Evolutionary conservation across 2,329 filamentous ascomycete species (phyloP).

Genomic region (Fusarium austroafricanum): DNA sequence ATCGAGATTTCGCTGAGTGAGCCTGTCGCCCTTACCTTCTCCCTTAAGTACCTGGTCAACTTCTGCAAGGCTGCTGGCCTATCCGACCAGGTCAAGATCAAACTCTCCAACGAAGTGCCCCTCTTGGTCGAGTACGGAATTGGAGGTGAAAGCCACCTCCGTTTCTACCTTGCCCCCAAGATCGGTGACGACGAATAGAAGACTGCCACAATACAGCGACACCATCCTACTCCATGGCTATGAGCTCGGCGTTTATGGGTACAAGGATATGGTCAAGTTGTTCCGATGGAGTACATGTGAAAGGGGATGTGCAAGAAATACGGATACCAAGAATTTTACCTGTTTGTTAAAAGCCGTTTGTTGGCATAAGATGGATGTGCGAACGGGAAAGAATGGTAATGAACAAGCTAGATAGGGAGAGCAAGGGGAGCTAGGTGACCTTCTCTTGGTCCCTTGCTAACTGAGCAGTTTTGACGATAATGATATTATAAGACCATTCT

Average conservation of each 20-base stretch:
- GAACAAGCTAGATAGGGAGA: slow-evolving; percentile 19
- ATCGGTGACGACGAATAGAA: slow-evolving; percentile 56
- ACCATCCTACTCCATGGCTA: slow-evolving; percentile 33
- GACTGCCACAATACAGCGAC: slow-evolving; percentile 11
- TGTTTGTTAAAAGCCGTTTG: slow-evolving; percentile 12
- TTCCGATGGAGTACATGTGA: slow-evolving; percentile 20
- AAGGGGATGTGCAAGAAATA: slow-evolving; percentile 29
- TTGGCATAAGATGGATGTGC: slow-evolving; percentile 6
- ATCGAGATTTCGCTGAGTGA: slow-evolving; percentile 92
- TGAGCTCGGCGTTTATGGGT: slow-evolving; percentile 32
- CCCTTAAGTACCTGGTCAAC: slow-evolving; percentile 99
- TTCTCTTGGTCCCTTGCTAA: slow-evolving; percentile 4
- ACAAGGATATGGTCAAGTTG: slow-evolving; percentile 26
- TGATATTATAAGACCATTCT: slow-evolving; percentile 25
- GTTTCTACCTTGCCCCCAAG: slow-evolving; percentile 96
- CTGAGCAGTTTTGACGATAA: slow-evolving; percentile 34
- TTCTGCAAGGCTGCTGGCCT: slow-evolving; percentile 98
- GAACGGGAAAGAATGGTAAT: slow-evolving; percentile 14
- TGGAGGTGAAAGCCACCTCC: slow-evolving; percentile 87
- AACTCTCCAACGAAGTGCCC: slow-evolving; percentile 94
- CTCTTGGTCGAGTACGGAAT: slow-evolving; percentile 93
- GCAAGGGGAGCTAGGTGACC: slow-evolving; percentile 3
- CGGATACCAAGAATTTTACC: slow-evolving; percentile 28
- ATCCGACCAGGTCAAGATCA: slow-evolving; percentile 86
- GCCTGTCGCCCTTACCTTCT: slow-evolving; percentile 95